Evolutionary conservation across 164 flowering plant genomes (phyloP).

Genomic region (Chloranthus sessilifolius): DNA sequence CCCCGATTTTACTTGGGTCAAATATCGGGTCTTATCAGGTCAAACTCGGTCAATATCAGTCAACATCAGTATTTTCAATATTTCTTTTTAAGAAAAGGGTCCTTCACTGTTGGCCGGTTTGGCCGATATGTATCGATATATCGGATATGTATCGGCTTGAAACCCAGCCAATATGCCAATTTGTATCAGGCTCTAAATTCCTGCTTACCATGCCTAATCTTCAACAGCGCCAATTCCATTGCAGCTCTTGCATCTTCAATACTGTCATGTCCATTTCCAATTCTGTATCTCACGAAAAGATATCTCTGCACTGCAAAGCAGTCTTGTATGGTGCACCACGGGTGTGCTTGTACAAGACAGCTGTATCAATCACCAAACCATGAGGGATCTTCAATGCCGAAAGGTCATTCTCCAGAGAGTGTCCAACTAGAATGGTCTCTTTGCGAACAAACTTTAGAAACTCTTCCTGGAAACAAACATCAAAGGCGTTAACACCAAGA

Average conservation of each 20-base stretch:
- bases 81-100: no score
- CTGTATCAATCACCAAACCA: slow-evolving; percentile 80
- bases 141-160: no score
- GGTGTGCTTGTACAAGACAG: slow-evolving; percentile 75
- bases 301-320: slow-evolving; percentile 71
- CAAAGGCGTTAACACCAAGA: no score
- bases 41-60: no score
- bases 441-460: slow-evolving; percentile 77
- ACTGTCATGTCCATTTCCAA: slow-evolving; percentile 87
- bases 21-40: no score
- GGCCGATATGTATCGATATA: no score
- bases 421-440: slow-evolving; percentile 91
- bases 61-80: no score
- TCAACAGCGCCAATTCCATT: slow-evolving; percentile 85
- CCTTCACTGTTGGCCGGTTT: no score
- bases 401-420: slow-evolving; percentile 96
- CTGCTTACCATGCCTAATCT: slow-evolving; percentile 79
- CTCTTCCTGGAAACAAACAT: slow-evolving; percentile 52
- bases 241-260: slow-evolving; percentile 94
- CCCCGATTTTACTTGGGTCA: no score
- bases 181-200: no score
- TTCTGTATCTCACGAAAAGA: slow-evolving; percentile 79
- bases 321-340: slow-evolving; percentile 71
- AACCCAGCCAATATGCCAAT: no score
- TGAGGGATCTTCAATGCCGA: slow-evolving; percentile 79